These are phyloP conservation scores for Pogostemon cablin DNA, from an alignment of 257 asterid species.

Conservation along the genomic window DNA sequence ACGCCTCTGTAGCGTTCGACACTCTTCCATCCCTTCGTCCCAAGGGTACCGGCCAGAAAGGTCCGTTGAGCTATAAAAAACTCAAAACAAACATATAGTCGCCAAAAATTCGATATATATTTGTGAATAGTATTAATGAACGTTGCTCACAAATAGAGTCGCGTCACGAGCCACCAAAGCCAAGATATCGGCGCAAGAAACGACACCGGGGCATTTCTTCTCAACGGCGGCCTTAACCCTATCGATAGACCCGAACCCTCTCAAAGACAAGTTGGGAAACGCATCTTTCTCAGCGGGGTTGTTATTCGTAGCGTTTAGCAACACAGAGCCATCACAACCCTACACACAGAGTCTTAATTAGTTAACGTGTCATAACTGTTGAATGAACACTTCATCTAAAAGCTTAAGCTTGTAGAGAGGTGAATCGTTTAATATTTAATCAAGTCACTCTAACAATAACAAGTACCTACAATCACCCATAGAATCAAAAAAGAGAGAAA, in stretches of 20 bases:
- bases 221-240: slow-evolving; percentile 58
- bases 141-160: slow-evolving; percentile 34
- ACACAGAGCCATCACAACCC: slow-evolving; percentile 79
- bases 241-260: slow-evolving; percentile 60
- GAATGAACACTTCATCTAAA: no score
- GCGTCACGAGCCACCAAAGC: slow-evolving; percentile 68
- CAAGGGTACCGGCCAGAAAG: slow-evolving; percentile 51
- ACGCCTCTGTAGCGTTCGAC: slow-evolving; percentile 35
- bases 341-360: slow-evolving; percentile 7
- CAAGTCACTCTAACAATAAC: no score
- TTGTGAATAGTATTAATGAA: no score
- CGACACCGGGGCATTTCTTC: slow-evolving; percentile 60
- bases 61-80: slow-evolving; percentile 44
- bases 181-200: slow-evolving; percentile 76
- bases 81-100: no score
- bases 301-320: slow-evolving; percentile 48
- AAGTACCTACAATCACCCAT: no score
- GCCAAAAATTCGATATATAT: no score
- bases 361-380: no score
- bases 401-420: no score
- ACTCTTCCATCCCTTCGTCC: slow-evolving; percentile 64
- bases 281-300: slow-evolving; percentile 56
- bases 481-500: no score
- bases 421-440: no score
- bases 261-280: slow-evolving; percentile 50